Conservation (phyloP, 305 asterid genomes). For the Fraxinus angustifolia region DNA sequence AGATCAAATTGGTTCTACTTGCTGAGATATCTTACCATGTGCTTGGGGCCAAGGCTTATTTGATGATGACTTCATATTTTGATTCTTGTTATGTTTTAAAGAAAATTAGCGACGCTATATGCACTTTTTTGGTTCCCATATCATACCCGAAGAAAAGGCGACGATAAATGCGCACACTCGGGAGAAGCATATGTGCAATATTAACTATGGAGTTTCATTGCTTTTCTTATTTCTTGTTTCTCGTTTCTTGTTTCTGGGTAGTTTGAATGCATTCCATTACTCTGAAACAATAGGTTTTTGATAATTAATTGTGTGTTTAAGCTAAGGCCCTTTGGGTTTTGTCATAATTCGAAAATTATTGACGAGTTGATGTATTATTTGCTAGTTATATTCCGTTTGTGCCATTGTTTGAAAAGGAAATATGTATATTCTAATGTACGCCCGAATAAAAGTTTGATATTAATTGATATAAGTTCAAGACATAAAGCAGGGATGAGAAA, state of each 20-base stretch:
- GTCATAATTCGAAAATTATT: not conserved
- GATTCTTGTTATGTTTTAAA: not conserved
- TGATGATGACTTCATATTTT: not conserved
- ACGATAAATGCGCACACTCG: not conserved
- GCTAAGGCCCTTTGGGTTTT: not conserved
- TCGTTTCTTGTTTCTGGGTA: not conserved
- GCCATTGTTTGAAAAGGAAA: not conserved
- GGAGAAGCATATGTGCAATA: not conserved
- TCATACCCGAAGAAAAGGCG: not conserved
- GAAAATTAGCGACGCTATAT: not conserved
- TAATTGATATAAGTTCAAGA: not conserved
- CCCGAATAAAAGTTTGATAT: not conserved
- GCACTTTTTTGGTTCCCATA: not conserved
- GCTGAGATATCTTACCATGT: slow-evolving; percentile 3
- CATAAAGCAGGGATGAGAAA: not conserved
- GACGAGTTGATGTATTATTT: not conserved
- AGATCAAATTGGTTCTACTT: slow-evolving; percentile 19
- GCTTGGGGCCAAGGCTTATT: not conserved
- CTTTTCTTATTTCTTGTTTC: not conserved
- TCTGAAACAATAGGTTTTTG: not conserved
- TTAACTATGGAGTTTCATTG: not conserved
- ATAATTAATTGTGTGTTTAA: not conserved
- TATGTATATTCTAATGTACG: not conserved
- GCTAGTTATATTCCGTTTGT: not conserved
- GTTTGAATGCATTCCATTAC: not conserved